These are phyloP conservation scores for Penicillium sp. DNA, from an alignment of 2,329 filamentous ascomycete genomes.

Conservation along the genomic window DNA sequence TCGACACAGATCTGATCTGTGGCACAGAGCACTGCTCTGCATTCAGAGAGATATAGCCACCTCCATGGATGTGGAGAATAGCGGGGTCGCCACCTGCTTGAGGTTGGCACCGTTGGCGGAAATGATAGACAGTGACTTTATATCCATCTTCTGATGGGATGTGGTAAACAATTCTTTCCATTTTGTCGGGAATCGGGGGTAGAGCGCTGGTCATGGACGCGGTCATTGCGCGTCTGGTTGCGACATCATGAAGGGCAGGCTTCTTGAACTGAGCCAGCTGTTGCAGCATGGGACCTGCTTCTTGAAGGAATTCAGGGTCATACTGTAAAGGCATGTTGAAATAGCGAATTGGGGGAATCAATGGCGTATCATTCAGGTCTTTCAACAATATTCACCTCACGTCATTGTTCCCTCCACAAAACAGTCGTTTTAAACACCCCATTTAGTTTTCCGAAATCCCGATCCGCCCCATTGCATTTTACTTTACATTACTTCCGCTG, in stretches of 20 bases:
- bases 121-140: slow-evolving; percentile 13
- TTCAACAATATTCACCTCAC: background rate
- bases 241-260: slow-evolving; percentile 6
- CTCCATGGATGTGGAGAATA: slow-evolving; percentile 43
- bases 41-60: slow-evolving; percentile 39
- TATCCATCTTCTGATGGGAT: slow-evolving; percentile 1
- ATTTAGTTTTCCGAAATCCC: background rate
- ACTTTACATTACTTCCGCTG: background rate
- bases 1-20: slow-evolving; percentile 25
- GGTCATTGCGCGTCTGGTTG: slow-evolving; percentile 1
- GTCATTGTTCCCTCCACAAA: background rate
- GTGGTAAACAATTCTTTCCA: slow-evolving; percentile 12
- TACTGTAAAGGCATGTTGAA: slow-evolving; percentile 14
- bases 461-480: background rate
- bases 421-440: background rate
- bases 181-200: slow-evolving; percentile 4
- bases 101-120: slow-evolving; percentile 1
- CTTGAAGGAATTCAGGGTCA: slow-evolving; percentile 11
- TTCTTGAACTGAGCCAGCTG: background rate
- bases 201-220: background rate
- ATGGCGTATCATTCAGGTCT: background rate
- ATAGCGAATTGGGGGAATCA: background rate
- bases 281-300: slow-evolving; percentile 8
- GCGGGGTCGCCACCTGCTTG: slow-evolving; percentile 20
- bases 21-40: slow-evolving; percentile 25